Evolutionary conservation across 345 rosid genomes (phyloP).

Genomic region (Orychophragmus violaceus): DNA sequence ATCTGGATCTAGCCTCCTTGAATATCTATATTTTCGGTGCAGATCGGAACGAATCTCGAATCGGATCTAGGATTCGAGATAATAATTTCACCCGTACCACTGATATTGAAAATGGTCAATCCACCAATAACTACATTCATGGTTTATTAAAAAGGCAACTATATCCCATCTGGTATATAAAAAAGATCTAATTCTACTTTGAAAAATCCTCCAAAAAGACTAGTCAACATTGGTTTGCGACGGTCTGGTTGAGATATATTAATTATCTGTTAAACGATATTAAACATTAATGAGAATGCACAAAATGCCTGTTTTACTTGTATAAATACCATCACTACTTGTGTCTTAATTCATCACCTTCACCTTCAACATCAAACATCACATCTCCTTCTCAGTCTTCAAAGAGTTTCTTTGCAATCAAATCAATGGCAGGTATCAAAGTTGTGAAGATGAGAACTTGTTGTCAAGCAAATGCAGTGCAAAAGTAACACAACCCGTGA

Average conservation of each 20-base stretch:
- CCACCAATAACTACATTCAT: no score
- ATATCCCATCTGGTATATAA: background rate
- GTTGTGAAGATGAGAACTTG: no score
- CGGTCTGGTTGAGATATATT: constrained; percentile 7
- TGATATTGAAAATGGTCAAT: no score
- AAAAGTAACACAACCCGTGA: no score
- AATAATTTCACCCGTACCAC: no score
- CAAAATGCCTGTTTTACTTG: background rate
- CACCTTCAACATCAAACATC: constrained; percentile 21
- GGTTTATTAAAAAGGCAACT: no score
- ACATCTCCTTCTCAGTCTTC: constrained; percentile 4
- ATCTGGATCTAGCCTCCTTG: no score
- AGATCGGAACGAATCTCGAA: no score
- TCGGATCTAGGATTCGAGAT: no score
- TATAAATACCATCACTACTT: constrained; percentile 25
- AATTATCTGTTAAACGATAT: background rate
- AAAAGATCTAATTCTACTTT: constrained; percentile 11
- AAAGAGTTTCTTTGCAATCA: background rate
- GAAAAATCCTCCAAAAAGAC: background rate
- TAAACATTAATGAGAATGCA: background rate
- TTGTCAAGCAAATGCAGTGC: no score
- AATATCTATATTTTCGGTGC: no score
- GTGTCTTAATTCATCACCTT: constrained; percentile 22
- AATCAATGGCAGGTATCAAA: constrained; percentile 28
- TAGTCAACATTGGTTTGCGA: constrained; percentile 24